Conservation (phyloP, 306 rosid genomes). For the Senna siamea region DNA sequence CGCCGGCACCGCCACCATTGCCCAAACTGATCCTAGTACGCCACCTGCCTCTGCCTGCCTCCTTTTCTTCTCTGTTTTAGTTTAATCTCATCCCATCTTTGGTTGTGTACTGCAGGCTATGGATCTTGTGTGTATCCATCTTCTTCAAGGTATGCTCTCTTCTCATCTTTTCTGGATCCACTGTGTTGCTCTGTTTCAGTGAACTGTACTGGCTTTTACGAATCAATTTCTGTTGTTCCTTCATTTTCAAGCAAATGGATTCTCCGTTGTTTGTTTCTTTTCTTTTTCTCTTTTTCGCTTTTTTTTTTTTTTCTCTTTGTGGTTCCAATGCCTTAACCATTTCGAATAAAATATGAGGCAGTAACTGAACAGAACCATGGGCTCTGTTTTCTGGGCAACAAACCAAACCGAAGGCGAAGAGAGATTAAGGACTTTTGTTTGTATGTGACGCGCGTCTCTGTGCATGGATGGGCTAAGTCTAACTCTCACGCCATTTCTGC, state of each 20-base stretch:
- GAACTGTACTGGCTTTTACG: too few relatives aligned
- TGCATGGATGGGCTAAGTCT: constrained; percentile 31
- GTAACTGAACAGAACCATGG: not conserved
- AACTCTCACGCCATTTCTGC: not conserved
- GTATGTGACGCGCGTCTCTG: constrained; percentile 32
- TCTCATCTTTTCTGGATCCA: not conserved
- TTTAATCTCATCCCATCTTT: too few relatives aligned
- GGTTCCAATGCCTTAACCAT: too few relatives aligned
- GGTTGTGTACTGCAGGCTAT: constrained; percentile 56
- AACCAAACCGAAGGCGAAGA: not conserved
- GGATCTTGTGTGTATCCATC: constrained; percentile 98
- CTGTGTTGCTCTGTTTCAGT: too few relatives aligned
- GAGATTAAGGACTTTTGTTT: not conserved
- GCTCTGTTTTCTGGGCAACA: not conserved
- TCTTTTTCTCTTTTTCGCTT: constrained; percentile 22
- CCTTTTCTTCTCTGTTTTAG: not conserved
- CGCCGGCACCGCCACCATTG: constrained; percentile 75
- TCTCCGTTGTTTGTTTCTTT: constrained; percentile 7
- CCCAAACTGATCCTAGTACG: constrained; percentile 83
- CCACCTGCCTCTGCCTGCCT: not conserved
- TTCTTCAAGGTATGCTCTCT: constrained; percentile 60
- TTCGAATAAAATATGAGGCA: too few relatives aligned
- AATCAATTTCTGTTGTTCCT: constrained; percentile 44
- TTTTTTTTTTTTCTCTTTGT: constrained; percentile 29
- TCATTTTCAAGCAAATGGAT: constrained; percentile 64